Evolutionary conservation across 768 basidiomycete genomes (phyloP).

Genomic region (Neoboletus subvelutipes): DNA sequence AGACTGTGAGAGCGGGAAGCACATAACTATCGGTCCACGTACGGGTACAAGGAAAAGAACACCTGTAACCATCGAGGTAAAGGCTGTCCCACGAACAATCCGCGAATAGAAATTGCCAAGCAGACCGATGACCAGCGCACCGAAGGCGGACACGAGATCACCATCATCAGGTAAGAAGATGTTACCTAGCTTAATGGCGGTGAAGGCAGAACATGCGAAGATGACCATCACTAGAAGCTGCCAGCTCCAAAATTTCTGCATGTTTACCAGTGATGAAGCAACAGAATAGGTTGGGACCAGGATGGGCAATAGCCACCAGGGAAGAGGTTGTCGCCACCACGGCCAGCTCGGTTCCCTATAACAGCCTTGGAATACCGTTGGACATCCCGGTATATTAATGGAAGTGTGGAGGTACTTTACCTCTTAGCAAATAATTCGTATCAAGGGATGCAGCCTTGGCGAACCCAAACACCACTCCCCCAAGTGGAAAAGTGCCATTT

Average conservation of each 20-base stretch:
- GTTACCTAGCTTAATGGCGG: constrained; percentile 65
- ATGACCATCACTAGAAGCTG: constrained; percentile 77
- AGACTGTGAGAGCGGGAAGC: constrained; percentile 18
- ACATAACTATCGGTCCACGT: constrained; percentile 30
- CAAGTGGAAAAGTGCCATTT: constrained; percentile 46
- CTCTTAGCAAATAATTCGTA: constrained; percentile 31
- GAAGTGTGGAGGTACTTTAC: constrained; percentile 9
- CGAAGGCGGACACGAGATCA: constrained; percentile 75
- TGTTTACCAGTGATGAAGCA: constrained; percentile 71
- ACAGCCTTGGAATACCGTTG: constrained; percentile 55
- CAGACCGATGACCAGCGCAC: constrained; percentile 76
- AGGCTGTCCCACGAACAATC: constrained; percentile 74
- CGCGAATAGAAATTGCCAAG: constrained; percentile 83
- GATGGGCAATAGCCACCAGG: constrained; percentile 77
- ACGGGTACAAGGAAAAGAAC: constrained; percentile 89
- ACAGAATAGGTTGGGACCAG: constrained; percentile 77
- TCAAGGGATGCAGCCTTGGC: constrained; percentile 36
- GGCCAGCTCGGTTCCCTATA: constrained; percentile 70
- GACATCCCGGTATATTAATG: constrained; percentile 25
- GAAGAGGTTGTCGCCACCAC: constrained; percentile 76
- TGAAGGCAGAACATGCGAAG: constrained; percentile 77
- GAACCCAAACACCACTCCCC: constrained; percentile 48
- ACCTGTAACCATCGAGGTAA: constrained; percentile 91
- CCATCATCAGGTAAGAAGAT: constrained; percentile 61
- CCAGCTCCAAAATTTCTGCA: constrained; percentile 67